These are phyloP conservation scores for Hydrangea macrophylla DNA, from an alignment of 148 eudicot species.

Conservation along the genomic window DNA sequence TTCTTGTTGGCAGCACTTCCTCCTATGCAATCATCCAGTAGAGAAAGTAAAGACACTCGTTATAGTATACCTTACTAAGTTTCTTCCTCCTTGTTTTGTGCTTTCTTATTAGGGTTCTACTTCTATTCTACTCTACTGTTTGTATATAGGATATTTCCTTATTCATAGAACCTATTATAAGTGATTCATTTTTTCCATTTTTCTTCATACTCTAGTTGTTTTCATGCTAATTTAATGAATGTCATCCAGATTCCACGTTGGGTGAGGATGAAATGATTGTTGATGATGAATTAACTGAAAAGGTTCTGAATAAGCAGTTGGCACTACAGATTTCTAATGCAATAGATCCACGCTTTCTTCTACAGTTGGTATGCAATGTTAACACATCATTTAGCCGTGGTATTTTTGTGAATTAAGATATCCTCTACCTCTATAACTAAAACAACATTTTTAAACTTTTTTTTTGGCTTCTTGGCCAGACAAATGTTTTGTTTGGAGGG, in stretches of 20 bases:
- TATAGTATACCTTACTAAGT: neutral
- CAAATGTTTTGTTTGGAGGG: constrained; percentile 71
- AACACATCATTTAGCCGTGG: neutral
- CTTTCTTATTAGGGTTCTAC: neutral
- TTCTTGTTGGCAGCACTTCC: constrained; percentile 80
- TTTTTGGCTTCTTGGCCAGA: constrained; percentile 50
- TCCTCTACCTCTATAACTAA: neutral
- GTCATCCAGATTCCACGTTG: constrained; percentile 36
- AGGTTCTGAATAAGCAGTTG: constrained; percentile 50
- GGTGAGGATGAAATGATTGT: constrained; percentile 74
- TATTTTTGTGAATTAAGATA: neutral
- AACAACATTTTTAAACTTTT: neutral
- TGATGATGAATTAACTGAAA: constrained; percentile 44
- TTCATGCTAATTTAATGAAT: neutral
- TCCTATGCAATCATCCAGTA: constrained; percentile 50
- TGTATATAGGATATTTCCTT: no score
- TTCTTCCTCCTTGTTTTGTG: neutral
- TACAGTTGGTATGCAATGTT: constrained; percentile 57
- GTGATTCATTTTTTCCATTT: neutral
- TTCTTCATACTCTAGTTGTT: neutral
- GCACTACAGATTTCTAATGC: constrained; percentile 73
- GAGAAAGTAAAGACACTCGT: constrained; percentile 37
- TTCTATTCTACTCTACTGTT: no score
- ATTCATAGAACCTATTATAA: neutral
- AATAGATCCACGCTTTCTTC: constrained; percentile 82